phyloP scores from a whole-genome alignment of 257 asterid genomes.

The Gynochthodes officinalis region DNA sequence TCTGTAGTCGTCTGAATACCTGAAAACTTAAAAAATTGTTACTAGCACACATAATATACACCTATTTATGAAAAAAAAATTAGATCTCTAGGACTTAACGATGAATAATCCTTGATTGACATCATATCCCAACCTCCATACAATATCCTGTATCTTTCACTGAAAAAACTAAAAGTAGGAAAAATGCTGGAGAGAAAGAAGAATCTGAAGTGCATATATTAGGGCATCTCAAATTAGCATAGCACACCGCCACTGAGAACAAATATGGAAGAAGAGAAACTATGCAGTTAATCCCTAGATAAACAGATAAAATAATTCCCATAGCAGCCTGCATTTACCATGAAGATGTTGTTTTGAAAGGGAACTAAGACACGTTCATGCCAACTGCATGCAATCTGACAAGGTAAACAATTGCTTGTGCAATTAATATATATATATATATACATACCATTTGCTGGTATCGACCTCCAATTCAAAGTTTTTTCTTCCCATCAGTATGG shows the following conservation, averaged over 20 bases:
- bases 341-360: neutral
- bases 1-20: conserved; percentile 88
- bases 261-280: neutral
- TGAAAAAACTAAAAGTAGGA: neutral
- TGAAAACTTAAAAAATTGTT: conserved; percentile 29
- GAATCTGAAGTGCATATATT: neutral
- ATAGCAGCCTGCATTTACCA: neutral
- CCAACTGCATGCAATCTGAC: neutral
- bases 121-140: neutral
- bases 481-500: neutral
- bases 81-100: neutral
- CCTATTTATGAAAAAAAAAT: neutral
- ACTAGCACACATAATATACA: neutral
- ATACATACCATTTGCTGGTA: neutral
- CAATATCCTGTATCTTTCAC: neutral
- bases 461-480: neutral
- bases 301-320: neutral
- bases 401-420: neutral
- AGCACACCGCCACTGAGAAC: neutral
- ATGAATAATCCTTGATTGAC: neutral
- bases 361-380: neutral
- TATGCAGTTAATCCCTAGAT: neutral
- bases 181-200: neutral
- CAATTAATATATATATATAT: neutral
- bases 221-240: neutral